Conservation (phyloP, 768 basidiomycete species). For the Paxillus involutus region DNA sequence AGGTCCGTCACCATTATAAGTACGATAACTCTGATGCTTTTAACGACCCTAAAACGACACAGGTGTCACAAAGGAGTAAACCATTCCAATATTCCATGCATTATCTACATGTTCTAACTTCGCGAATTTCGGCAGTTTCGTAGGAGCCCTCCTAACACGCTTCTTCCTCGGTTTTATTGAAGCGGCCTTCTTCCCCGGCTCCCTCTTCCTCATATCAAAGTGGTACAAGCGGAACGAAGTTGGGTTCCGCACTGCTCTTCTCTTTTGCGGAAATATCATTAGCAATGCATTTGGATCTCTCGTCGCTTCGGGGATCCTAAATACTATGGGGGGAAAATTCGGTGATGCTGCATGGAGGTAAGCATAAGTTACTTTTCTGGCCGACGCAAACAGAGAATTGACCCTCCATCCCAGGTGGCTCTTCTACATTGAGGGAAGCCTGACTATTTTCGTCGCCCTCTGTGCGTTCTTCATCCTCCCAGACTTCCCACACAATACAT, state of each 20-base stretch:
- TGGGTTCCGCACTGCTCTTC: slow-evolving; percentile 35
- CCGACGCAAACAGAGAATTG: no score
- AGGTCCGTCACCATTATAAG: slow-evolving; percentile 56
- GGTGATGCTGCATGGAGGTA: slow-evolving; percentile 49
- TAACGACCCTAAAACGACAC: no score
- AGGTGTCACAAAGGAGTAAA: not conserved
- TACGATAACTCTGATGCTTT: slow-evolving; percentile 41
- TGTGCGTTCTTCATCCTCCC: slow-evolving; percentile 61
- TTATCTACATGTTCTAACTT: not conserved
- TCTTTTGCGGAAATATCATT: slow-evolving; percentile 46
- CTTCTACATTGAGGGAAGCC: slow-evolving; percentile 60
- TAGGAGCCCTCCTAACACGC: not conserved
- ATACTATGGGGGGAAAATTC: slow-evolving; percentile 43
- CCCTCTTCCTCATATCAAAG: slow-evolving; percentile 1
- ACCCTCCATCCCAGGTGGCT: no score
- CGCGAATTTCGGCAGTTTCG: not conserved
- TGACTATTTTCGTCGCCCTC: slow-evolving; percentile 50
- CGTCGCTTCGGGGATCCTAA: slow-evolving; percentile 43
- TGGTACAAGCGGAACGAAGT: slow-evolving; percentile 36
- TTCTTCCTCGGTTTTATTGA: slow-evolving; percentile 6
- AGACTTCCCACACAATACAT: slow-evolving; percentile 59
- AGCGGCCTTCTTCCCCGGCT: not conserved
- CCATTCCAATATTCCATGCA: no score
- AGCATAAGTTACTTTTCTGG: slow-evolving; percentile 9
- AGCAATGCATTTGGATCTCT: slow-evolving; percentile 50